Evolutionary conservation across 1,139 yeast species (phyloP), one percentile per base, ranked within the genome.

Genomic region (Kodamaea arcana): DNA sequence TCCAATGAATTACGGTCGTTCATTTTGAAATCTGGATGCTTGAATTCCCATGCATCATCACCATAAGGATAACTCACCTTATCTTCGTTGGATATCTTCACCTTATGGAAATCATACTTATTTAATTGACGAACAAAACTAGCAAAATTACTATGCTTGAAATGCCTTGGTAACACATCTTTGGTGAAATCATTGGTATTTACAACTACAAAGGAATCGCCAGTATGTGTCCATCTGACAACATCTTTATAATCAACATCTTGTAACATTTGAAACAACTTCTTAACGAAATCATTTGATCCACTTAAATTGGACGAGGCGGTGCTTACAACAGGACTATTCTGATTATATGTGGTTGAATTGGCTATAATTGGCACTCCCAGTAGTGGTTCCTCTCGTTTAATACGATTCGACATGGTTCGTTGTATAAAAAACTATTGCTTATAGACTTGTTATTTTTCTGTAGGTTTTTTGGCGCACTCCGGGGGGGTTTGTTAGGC

Each of bases 121-220:
- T 92, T 92, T 49, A 92, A 68, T 56, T 90, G 97, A 41, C 97
- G 76, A 7, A 90, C 97, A 65, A 92, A 92, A 47, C 92, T 80
- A 27, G 97, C 94, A 62, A 87, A 90, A 62, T 92, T 92, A 39
- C 88, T 79, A 60, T 92, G 97, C 52, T 90, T 90, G 66, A 92
- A 92, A 60, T 90, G 95, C 34, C 81, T 77, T 6, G 51, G 51
- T 12, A 47, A 39, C 24, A 47, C 45, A 17, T 46, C 51, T 29
- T 47, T 47, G 29, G 51, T 53, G 45, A 48, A 48, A 48, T 83
- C 94, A 51, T 84, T 85, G 15, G 95, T 85, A 60, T 92, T 95
- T 28, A 84, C 58, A 22, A 92, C 95, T 30, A 92, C 86, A 60
- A 92, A 92, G 29, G 87, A 77, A 51, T 86, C 94, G 1, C 97